Conservation (phyloP, 805 yeast species). For the Zygoascus tannicola region DNA sequence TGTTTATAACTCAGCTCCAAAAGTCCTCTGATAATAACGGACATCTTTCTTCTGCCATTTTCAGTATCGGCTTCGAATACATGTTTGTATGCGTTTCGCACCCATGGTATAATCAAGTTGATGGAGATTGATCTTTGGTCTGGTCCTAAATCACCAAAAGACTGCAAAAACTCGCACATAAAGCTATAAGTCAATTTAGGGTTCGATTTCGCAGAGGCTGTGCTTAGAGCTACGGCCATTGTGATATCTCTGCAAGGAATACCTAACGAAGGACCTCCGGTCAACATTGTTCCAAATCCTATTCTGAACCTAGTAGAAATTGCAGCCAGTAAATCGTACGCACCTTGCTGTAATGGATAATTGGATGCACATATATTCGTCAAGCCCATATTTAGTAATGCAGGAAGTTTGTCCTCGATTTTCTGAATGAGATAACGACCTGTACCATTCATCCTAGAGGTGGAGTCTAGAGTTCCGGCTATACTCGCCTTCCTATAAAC, state of each 20-base stretch:
- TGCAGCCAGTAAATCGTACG: conserved; percentile 54
- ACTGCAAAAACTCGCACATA: conserved; percentile 39
- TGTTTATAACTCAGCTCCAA: conserved; percentile 48
- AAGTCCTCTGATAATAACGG: conserved; percentile 52
- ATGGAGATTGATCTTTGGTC: conserved; percentile 33
- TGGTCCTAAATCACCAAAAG: conserved; percentile 26
- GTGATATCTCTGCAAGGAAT: conserved; percentile 61
- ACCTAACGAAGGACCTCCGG: conserved; percentile 48
- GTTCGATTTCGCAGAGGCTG: conserved; percentile 43
- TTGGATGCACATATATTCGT: conserved; percentile 57
- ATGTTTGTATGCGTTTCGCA: conserved; percentile 50
- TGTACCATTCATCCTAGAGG: not conserved
- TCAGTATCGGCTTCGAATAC: conserved; percentile 45
- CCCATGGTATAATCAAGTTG: conserved; percentile 63
- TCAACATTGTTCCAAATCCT: conserved; percentile 48
- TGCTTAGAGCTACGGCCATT: conserved; percentile 49
- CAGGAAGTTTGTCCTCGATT: conserved; percentile 41
- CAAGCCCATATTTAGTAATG: conserved; percentile 53
- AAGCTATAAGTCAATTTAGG: conserved; percentile 57
- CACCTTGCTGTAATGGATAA: conserved; percentile 50
- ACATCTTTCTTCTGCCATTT: conserved; percentile 51
- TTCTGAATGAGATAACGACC: not conserved
- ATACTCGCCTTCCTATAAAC: conserved; percentile 5
- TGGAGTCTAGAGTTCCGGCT: not conserved
- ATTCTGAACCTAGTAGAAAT: conserved; percentile 51